Conservation (phyloP, 2,329 filamentous ascomycete genomes). For the Hyphodiscus sp. region DNA sequence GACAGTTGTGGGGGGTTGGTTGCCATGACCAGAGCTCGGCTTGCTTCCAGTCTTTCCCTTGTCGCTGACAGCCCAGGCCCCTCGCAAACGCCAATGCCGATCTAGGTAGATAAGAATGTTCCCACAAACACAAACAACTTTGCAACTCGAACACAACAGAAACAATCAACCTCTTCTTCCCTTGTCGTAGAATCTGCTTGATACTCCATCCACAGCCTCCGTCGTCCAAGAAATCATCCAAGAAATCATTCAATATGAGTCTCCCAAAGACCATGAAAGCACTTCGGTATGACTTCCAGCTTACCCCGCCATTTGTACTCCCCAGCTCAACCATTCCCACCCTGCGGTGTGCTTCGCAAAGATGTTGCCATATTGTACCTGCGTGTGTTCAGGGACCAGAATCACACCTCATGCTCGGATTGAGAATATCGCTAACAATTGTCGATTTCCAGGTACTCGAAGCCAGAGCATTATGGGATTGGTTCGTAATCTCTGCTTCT, state of each 20-base stretch:
- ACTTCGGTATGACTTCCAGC: conserved; percentile 42
- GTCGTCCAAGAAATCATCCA: conserved; percentile 5
- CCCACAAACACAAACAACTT: not conserved
- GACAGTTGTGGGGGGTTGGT: not conserved
- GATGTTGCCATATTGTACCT: not conserved
- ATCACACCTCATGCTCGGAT: not conserved
- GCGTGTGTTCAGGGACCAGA: not conserved
- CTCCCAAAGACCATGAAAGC: conserved; percentile 47
- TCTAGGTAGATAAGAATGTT: not conserved
- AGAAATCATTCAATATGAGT: conserved; percentile 26
- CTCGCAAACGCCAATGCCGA: not conserved
- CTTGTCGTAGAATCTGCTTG: not conserved
- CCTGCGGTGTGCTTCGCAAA: not conserved
- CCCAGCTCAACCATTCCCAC: conserved; percentile 1
- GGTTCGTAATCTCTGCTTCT: conserved; percentile 30
- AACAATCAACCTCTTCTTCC: not conserved
- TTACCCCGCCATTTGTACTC: not conserved
- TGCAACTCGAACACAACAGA: not conserved
- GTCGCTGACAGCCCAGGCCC: not conserved
- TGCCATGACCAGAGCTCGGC: not conserved
- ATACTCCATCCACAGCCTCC: not conserved
- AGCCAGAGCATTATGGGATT: conserved; percentile 54
- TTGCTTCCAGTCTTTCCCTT: not conserved
- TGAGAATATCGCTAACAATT: not conserved
- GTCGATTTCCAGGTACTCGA: conserved; percentile 43